phyloP scores from a whole-genome alignment of 2,329 filamentous ascomycete species.

The Knoxdaviesia proteae region DNA sequence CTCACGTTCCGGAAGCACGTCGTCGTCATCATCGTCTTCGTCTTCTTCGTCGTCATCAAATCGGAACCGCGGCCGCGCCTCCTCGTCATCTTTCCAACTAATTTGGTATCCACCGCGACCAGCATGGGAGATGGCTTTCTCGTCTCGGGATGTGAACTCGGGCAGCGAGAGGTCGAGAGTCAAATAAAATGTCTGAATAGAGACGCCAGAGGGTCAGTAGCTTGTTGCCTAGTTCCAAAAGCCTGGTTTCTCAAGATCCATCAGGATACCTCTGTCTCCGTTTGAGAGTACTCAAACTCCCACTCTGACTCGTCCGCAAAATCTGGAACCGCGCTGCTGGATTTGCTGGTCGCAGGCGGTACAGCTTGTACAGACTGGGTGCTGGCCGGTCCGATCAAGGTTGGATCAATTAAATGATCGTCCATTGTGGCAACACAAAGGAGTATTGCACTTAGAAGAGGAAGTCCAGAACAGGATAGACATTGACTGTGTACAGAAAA shows the following conservation, averaged over 20 bases:
- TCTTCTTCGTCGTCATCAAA: constrained; percentile 7
- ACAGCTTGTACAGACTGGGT: neutral
- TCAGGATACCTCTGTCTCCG: constrained; percentile 35
- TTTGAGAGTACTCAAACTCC: constrained; percentile 46
- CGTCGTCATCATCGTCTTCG: constrained; percentile 11
- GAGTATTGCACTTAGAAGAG: too few relatives aligned
- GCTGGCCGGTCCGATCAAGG: neutral
- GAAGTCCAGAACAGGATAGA: too few relatives aligned
- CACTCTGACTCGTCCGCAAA: constrained; percentile 34
- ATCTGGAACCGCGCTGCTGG: constrained; percentile 1
- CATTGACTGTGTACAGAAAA: too few relatives aligned
- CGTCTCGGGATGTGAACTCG: constrained; percentile 19
- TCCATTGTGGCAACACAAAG: too few relatives aligned
- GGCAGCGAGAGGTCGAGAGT: constrained; percentile 41
- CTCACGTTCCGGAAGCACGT: constrained; percentile 13
- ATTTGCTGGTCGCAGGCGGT: neutral
- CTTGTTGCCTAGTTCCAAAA: too few relatives aligned
- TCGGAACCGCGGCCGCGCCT: constrained; percentile 3
- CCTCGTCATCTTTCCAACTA: constrained; percentile 9
- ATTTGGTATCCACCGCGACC: constrained; percentile 8
- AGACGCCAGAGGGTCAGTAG: neutral
- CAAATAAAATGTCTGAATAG: constrained; percentile 39
- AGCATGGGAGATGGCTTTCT: constrained; percentile 4
- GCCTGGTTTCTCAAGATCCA: too few relatives aligned
- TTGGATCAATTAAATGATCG: too few relatives aligned